These are phyloP conservation scores for Protostelium mycophagum DNA, from an alignment of 78 protist genomes.

Conservation along the genomic window DNA sequence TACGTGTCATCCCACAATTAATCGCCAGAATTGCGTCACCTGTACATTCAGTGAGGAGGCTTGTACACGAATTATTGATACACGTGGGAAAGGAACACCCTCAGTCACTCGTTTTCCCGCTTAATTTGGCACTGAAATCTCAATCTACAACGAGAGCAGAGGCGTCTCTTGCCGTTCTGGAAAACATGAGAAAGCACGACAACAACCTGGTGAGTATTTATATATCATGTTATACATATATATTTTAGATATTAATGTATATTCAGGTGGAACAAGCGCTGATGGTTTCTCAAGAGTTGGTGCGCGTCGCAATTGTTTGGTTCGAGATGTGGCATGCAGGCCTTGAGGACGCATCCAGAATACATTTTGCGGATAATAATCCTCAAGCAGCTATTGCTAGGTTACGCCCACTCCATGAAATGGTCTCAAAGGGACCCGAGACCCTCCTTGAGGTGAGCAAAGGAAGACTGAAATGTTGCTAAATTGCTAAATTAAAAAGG, in stretches of 20 bases:
- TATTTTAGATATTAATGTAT: neutral
- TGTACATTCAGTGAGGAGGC: neutral
- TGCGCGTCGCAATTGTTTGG: constrained; percentile 6
- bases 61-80: neutral
- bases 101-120: constrained; percentile 6
- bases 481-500: neutral
- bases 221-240: neutral
- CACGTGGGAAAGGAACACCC: constrained; percentile 1
- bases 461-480: neutral
- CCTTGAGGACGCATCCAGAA: neutral
- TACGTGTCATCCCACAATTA: constrained; percentile 84
- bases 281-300: constrained; percentile 4
- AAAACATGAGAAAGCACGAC: neutral
- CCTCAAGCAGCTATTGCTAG: neutral
- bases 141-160: neutral
- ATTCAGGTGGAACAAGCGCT: constrained; percentile 10
- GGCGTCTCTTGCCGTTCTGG: neutral
- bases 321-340: constrained; percentile 6
- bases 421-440: neutral
- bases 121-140: constrained; percentile 1
- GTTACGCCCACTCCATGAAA: neutral
- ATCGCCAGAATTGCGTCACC: neutral
- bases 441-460: neutral
- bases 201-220: neutral
- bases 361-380: neutral